Base-by-base conservation (phyloP, 2,329 filamentous ascomycete species). In the Aspergillus phoenicis region DNA sequence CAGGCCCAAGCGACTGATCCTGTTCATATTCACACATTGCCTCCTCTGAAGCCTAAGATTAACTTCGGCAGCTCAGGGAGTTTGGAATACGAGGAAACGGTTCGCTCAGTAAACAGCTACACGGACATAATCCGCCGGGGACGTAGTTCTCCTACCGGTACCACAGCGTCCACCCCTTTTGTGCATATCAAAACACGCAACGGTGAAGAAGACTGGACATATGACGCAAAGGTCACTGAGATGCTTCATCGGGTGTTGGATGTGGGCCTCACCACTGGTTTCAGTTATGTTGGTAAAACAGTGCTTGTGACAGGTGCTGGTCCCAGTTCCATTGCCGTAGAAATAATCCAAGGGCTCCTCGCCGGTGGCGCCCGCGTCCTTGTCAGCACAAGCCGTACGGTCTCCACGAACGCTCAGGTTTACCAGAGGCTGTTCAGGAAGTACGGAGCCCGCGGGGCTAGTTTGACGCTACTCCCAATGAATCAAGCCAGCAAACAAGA, bases 401-500 rank as follows among this genome's bases (percentile, higher is more conserved):
- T 67, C 17, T 71, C 71, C 22, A 65, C 62, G 5, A 69, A 67
- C 8, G 68, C 72, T 6, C 61, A 59, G 5, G 73, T 73, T 24
- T 80, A 76, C 55, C 76, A 76, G 58, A 39, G 70, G 5, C 59
- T 79, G 5, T 81, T 77, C 59, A 59, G 66, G 4, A 57, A 63
- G 6, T 61, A 73, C 60, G 77, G 77, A 10, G 70, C 70, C 2
- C 66, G 65, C 11, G 72, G 69, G 0, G 76, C 79, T 1, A 64
- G 67, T n/a, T 67, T 81, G 3, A 65, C 72, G 2, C 62, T 81
- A 0, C 61, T 78, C 2, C 78, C 77, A 0, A 78, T 75, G 66
- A 82, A 81, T 45, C 73, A 74, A 58, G 78, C 65, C 43, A 82
- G 80, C 62, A 68, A 69, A 8, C 72, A 74, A 55, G 80, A 82